Percentiles rank a stretch among this genome's conserved stretches.
phyloP scores from a whole-genome alignment of 148 eudicot genomes.

The Spergularia marina region DNA sequence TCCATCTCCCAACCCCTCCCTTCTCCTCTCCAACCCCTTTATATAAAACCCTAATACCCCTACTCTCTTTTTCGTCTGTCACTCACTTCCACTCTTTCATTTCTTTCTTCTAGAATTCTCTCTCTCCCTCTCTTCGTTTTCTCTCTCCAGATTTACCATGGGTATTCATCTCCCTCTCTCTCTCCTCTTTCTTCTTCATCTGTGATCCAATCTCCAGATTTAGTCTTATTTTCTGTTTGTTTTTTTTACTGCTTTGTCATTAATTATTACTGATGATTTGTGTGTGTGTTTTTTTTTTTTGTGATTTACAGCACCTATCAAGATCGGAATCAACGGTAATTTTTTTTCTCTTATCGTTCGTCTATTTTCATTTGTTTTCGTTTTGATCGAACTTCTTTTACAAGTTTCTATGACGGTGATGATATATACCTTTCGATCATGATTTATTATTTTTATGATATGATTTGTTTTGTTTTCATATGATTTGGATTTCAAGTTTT shows the following conservation, averaged over 20 bases:
- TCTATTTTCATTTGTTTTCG: not conserved
- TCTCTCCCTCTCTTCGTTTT: not conserved
- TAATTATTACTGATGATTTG: not conserved
- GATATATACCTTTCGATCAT: too few species aligned
- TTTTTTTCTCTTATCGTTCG: not conserved
- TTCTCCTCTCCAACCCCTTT: not conserved
- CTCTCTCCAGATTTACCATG: not conserved
- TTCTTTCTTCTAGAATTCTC: not conserved
- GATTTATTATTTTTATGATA: too few species aligned
- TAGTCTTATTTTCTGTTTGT: not conserved
- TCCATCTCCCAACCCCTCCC: not conserved
- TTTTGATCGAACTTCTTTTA: not conserved
- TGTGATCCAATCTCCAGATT: not conserved
- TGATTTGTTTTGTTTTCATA: too few species aligned
- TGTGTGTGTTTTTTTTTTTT: not conserved
- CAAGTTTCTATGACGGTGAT: not conserved
- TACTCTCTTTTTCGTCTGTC: not conserved
- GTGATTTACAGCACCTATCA: slow-evolving; percentile 51
- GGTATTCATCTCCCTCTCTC: not conserved
- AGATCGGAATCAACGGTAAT: slow-evolving; percentile 85
- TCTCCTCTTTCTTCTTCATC: too few species aligned
- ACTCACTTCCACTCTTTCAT: slow-evolving; percentile 1
- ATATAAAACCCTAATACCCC: slow-evolving; percentile 24
- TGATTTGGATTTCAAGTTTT: too few species aligned
- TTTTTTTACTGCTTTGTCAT: not conserved